Evolutionary conservation across 1,284 basidiomycete genomes (phyloP).

Genomic region (Irpex sp.): DNA sequence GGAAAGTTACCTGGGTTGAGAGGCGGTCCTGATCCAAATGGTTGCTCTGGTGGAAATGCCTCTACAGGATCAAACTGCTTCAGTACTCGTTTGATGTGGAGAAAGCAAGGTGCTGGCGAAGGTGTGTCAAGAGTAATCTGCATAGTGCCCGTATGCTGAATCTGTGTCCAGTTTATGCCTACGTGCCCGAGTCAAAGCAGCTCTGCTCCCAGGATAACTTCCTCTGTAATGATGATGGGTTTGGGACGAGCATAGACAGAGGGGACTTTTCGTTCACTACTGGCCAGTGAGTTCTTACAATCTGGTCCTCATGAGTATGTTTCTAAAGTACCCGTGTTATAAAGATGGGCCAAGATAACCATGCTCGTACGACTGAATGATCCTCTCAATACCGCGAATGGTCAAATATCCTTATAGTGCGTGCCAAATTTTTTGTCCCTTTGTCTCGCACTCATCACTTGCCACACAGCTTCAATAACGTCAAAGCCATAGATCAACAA

Average conservation of each 20-base stretch:
- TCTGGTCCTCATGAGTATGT: background rate
- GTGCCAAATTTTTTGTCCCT: slow-evolving; percentile 3
- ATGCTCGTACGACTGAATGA: slow-evolving; percentile 27
- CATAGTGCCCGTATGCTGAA: background rate
- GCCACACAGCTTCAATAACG: slow-evolving; percentile 28
- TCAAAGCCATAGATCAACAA: slow-evolving; percentile 23
- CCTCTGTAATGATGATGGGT: slow-evolving; percentile 37
- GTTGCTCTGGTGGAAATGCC: slow-evolving; percentile 38
- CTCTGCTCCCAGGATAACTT: slow-evolving; percentile 23
- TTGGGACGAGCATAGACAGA: slow-evolving; percentile 39
- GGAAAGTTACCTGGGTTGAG: slow-evolving; percentile 46
- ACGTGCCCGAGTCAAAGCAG: slow-evolving; percentile 23
- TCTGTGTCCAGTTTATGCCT: slow-evolving; percentile 30
- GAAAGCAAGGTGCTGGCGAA: slow-evolving; percentile 38
- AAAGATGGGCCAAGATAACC: slow-evolving; percentile 28
- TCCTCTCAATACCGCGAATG: slow-evolving; percentile 23
- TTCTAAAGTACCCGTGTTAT: background rate
- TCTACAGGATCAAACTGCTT: slow-evolving; percentile 41
- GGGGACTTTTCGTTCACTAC: slow-evolving; percentile 36
- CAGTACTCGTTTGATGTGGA: slow-evolving; percentile 45
- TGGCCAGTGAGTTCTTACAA: slow-evolving; percentile 44
- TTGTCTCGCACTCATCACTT: background rate
- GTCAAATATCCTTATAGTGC: slow-evolving; percentile 27
- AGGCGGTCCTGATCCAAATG: slow-evolving; percentile 36
- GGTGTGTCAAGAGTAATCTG: slow-evolving; percentile 22